Evolutionary conservation across 2,329 filamentous ascomycete genomes (phyloP).

Genomic region (Aureobasidium sp.): DNA sequence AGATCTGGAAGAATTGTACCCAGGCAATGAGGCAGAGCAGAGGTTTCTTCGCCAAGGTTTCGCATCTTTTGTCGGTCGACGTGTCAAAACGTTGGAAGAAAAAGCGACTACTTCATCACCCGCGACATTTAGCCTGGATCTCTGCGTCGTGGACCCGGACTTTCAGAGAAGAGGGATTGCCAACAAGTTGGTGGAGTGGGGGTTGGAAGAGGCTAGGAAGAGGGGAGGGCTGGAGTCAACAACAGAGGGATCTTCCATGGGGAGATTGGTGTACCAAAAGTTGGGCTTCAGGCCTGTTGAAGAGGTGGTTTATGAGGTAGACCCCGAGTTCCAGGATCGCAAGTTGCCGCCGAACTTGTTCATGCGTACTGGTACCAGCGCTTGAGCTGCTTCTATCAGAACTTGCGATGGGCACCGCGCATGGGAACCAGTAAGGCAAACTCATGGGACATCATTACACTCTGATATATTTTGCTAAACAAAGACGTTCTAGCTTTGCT

Average conservation of each 20-base stretch:
- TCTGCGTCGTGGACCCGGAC: slow-evolving; percentile 45
- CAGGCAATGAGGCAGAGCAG: slow-evolving; percentile 30
- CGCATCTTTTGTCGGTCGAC: slow-evolving; percentile 35
- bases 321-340: slow-evolving; percentile 26
- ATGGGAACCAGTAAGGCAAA: neutral
- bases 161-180: slow-evolving; percentile 41
- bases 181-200: slow-evolving; percentile 26
- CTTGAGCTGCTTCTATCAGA: neutral
- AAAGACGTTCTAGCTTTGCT: neutral
- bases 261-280: slow-evolving; percentile 25
- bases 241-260: slow-evolving; percentile 30
- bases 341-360: slow-evolving; percentile 29
- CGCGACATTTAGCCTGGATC: slow-evolving; percentile 42
- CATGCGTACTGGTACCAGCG: slow-evolving; percentile 23
- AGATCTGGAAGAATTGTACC: neutral
- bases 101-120: slow-evolving; percentile 34
- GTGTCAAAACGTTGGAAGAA: slow-evolving; percentile 35
- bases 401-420: too few relatives aligned
- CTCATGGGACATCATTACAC: neutral
- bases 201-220: slow-evolving; percentile 27
- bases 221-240: slow-evolving; percentile 28
- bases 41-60: slow-evolving; percentile 40
- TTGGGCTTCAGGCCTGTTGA: slow-evolving; percentile 28
- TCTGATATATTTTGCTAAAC: neutral
- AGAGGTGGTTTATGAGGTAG: slow-evolving; percentile 24